Conservation (phyloP, 2,329 filamentous ascomycete genomes). For the Zymoseptoria crescenta region DNA sequence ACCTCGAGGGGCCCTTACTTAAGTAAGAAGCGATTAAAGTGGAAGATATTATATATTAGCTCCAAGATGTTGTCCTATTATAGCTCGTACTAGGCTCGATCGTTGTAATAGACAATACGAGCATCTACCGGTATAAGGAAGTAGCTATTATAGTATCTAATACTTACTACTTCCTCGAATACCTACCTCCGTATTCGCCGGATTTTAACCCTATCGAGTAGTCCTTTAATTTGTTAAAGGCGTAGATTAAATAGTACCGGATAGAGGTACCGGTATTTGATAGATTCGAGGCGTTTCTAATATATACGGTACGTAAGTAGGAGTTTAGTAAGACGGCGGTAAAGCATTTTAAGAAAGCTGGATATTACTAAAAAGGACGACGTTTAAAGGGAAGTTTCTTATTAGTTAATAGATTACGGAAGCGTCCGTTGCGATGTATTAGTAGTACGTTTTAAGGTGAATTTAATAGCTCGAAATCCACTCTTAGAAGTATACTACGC, state of each 20-base stretch:
- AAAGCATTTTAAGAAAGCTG: too few relatives aligned
- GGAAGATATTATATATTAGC: background rate
- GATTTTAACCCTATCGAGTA: conserved; percentile 1
- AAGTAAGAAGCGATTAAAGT: background rate
- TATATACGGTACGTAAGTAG: too few relatives aligned
- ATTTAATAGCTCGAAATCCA: too few relatives aligned
- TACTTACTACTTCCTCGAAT: background rate
- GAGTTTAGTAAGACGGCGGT: too few relatives aligned
- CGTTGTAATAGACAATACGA: conserved; percentile 2
- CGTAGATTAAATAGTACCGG: background rate
- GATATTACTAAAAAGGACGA: too few relatives aligned
- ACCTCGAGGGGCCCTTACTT: background rate
- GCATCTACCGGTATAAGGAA: background rate
- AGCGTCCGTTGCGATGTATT: too few relatives aligned
- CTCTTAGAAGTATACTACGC: too few relatives aligned
- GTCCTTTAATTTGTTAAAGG: conserved; percentile 1
- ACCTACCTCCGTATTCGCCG: background rate
- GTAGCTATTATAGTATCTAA: background rate
- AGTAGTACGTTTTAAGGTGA: too few relatives aligned
- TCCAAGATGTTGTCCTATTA: background rate
- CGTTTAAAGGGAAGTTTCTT: too few relatives aligned
- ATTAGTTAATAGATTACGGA: too few relatives aligned
- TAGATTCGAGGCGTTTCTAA: background rate
- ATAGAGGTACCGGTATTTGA: background rate
- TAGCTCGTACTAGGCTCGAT: background rate